These are phyloP conservation scores for Dactylorhiza incarnata DNA, from an alignment of 106 monocot genomes.

Conservation along the genomic window DNA sequence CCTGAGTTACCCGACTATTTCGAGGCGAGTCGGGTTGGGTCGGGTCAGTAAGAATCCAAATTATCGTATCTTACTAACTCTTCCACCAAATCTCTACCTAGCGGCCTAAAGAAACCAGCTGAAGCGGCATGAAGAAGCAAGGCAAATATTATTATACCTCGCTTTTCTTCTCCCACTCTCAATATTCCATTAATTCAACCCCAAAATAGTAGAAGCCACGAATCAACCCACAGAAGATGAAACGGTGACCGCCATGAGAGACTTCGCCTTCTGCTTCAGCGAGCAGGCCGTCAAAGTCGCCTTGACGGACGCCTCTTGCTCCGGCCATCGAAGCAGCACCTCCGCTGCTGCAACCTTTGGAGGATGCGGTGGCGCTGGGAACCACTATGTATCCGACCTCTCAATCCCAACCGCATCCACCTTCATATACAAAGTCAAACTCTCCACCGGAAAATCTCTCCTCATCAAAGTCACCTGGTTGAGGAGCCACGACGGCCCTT, in stretches of 20 bases:
- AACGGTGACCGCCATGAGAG: conserved; percentile 23
- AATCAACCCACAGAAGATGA: too few relatives aligned
- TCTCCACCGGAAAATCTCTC: conserved; percentile 32
- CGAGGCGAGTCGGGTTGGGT: too few relatives aligned
- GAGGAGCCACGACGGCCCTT: conserved; percentile 23
- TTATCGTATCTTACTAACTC: too few relatives aligned
- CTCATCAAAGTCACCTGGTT: conserved; percentile 59
- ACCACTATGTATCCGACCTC: neutral
- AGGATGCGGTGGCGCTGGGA: neutral
- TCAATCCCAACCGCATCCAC: conserved; percentile 27
- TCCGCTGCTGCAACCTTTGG: conserved; percentile 17
- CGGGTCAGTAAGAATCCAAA: too few relatives aligned
- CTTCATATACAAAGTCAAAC: conserved; percentile 40
- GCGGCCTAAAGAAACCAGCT: too few relatives aligned
- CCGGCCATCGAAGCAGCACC: conserved; percentile 10
- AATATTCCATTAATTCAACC: too few relatives aligned
- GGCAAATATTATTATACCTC: too few relatives aligned
- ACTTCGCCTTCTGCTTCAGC: conserved; percentile 44
- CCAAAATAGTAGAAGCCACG: too few relatives aligned
- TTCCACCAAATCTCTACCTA: too few relatives aligned
- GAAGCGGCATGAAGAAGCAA: too few relatives aligned
- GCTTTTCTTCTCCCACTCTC: too few relatives aligned
- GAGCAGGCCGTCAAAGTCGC: conserved; percentile 41
- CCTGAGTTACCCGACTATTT: too few relatives aligned
- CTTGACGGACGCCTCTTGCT: conserved; percentile 25